These are phyloP conservation scores for Kokia cookei DNA, from an alignment of 441 rosid species.

Conservation along the genomic window DNA sequence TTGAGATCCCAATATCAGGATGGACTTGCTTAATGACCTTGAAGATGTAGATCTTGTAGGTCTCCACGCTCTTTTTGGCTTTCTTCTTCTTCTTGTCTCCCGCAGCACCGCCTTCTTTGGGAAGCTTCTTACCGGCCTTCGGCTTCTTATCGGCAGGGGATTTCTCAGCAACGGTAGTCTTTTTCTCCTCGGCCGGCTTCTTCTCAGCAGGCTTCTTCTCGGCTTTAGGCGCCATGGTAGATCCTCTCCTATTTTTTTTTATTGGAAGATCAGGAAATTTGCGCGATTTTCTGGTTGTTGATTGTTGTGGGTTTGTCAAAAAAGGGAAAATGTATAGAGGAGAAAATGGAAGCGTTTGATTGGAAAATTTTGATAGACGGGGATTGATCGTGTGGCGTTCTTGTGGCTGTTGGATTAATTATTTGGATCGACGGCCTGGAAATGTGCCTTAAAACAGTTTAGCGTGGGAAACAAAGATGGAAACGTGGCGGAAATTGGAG, in stretches of 20 bases:
- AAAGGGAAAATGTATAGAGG: background rate
- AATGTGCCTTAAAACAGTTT: background rate
- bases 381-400: conserved; percentile 29
- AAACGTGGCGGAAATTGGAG: conserved; percentile 9
- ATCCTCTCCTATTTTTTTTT: background rate
- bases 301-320: background rate
- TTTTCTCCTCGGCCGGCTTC: conserved; percentile 45
- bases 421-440: conserved; percentile 21
- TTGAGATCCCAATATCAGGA: conserved; percentile 10
- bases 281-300: background rate
- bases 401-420: background rate
- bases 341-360: background rate
- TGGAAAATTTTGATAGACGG: conserved; percentile 3
- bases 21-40: conserved; percentile 41
- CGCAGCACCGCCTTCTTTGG: conserved; percentile 35
- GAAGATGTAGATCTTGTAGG: conserved; percentile 65
- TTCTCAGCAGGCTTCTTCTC: conserved; percentile 46
- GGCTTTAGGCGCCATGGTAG: conserved; percentile 24
- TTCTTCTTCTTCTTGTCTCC: conserved; percentile 54
- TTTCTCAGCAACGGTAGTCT: conserved; percentile 34
- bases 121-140: conserved; percentile 56
- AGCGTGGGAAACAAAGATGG: background rate
- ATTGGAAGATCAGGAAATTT: background rate
- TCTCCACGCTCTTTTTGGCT: conserved; percentile 41
- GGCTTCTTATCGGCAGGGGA: conserved; percentile 54